Percentiles rank a stretch among this genome's conserved stretches.
Evolutionary conservation across 495 filamentous ascomycete species (phyloP).

Genomic region (Copromyces sp.): DNA sequence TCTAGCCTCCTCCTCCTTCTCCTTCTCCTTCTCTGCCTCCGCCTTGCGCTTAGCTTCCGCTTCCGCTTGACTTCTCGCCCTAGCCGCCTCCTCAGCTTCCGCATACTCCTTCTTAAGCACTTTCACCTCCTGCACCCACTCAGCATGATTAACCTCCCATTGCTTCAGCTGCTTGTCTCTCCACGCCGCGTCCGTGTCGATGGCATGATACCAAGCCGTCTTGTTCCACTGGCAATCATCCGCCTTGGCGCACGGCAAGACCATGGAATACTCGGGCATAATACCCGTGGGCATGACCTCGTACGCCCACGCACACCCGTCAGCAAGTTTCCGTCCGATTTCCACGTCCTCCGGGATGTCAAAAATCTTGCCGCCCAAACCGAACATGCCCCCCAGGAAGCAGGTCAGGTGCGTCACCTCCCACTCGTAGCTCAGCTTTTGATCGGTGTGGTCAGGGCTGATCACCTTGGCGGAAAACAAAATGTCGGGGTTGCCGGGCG

Average conservation of each 20-base stretch:
- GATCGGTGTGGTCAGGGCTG: conserved; percentile 28
- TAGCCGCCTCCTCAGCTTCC: conserved; percentile 1
- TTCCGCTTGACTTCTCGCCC: conserved; percentile 5
- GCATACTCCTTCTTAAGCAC: conserved; percentile 12
- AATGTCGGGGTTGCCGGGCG: conserved; percentile 60
- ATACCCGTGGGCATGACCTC: conserved; percentile 70
- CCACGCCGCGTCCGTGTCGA: conserved; percentile 39
- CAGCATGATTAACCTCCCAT: conserved; percentile 25
- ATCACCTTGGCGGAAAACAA: conserved; percentile 54
- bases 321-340: conserved; percentile 70
- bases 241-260: conserved; percentile 56
- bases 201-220: conserved; percentile 46
- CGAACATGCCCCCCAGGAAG: conserved; percentile 92
- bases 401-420: conserved; percentile 76
- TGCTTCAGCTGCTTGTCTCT: conserved; percentile 30
- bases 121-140: conserved; percentile 22
- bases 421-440: conserved; percentile 34
- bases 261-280: conserved; percentile 70
- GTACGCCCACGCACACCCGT: conserved; percentile 94
- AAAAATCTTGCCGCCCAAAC: conserved; percentile 80
- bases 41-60: conserved; percentile 4
- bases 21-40: conserved; percentile 1
- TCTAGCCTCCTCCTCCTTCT: not conserved
- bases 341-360: conserved; percentile 68
- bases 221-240: conserved; percentile 69